phyloP scores from a whole-genome alignment of 345 rosid species.

The Nephelium lappaceum region DNA sequence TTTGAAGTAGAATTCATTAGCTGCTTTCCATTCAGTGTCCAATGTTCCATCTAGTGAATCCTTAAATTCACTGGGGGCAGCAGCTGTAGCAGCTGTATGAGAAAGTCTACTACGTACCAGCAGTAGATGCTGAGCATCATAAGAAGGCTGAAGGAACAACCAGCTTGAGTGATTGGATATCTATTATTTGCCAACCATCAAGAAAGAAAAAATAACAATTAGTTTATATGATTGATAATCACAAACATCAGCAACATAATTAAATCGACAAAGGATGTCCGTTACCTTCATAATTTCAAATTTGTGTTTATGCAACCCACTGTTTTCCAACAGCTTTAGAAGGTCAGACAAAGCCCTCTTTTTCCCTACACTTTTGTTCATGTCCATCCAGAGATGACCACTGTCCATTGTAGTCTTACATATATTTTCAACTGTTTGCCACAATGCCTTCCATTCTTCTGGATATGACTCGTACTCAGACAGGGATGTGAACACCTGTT shows the following conservation, averaged over 20 bases:
- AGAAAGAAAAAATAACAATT: not conserved
- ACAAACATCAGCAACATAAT: constrained; percentile 10
- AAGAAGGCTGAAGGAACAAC: constrained; percentile 72
- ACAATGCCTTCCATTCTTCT: constrained; percentile 56
- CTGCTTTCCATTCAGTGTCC: constrained; percentile 61
- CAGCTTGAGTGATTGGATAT: constrained; percentile 53
- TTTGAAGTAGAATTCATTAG: constrained; percentile 75
- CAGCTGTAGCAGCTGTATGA: constrained; percentile 22
- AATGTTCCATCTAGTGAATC: constrained; percentile 30
- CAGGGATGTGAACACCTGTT: constrained; percentile 25
- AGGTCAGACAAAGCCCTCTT: constrained; percentile 72
- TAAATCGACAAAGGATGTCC: constrained; percentile 23
- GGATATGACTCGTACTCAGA: constrained; percentile 36
- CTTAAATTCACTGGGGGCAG: constrained; percentile 33
- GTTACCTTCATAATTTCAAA: constrained; percentile 65
- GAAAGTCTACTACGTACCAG: constrained; percentile 39
- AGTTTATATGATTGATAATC: constrained; percentile 2
- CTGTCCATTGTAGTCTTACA: constrained; percentile 47
- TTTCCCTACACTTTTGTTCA: constrained; percentile 55
- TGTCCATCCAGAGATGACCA: constrained; percentile 71
- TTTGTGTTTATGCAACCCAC: constrained; percentile 82
- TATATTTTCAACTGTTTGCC: constrained; percentile 56
- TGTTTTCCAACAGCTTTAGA: constrained; percentile 67
- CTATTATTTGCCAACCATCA: constrained; percentile 39
- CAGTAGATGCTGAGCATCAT: constrained; percentile 67